Conservation (phyloP, 805 yeast species). For the Pichia insulana region DNA sequence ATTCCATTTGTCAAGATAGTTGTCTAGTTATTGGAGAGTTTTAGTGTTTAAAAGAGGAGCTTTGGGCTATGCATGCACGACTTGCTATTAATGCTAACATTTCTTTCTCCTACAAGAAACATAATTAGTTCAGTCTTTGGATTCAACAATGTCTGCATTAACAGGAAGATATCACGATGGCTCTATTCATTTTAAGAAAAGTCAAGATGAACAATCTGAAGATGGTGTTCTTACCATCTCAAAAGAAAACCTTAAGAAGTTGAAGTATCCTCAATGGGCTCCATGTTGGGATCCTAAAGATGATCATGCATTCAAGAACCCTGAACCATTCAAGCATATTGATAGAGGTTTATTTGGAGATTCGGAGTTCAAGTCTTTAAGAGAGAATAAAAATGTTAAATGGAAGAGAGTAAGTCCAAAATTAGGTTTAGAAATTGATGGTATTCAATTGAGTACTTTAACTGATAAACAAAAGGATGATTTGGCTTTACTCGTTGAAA, state of each 20-base stretch:
- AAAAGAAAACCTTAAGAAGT: conserved; percentile 1
- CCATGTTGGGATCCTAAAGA: conserved; percentile 15
- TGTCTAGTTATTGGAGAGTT: too few relatives aligned
- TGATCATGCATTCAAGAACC: conserved; percentile 23
- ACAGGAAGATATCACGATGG: conserved; percentile 5
- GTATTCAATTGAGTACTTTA: conserved; percentile 50
- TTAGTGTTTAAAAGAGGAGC: too few relatives aligned
- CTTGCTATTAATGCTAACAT: too few relatives aligned
- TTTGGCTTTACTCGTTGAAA: conserved; percentile 57
- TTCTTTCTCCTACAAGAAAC: too few relatives aligned
- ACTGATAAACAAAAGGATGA: conserved; percentile 53
- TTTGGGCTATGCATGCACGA: too few relatives aligned
- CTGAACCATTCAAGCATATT: conserved; percentile 43
- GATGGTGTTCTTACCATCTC: conserved; percentile 9
- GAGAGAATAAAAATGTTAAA: conserved; percentile 24
- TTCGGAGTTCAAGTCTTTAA: conserved; percentile 40
- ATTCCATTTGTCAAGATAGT: too few relatives aligned
- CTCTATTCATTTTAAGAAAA: conserved; percentile 9
- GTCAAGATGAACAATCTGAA: conserved; percentile 3
- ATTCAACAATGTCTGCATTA: conserved; percentile 6
- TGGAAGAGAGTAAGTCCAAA: conserved; percentile 50
- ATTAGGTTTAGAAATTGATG: conserved; percentile 56
- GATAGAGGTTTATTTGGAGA: conserved; percentile 61
- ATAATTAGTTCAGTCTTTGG: too few relatives aligned
- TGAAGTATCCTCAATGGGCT: conserved; percentile 12